Evolutionary conservation across 2,329 filamentous ascomycete species (phyloP).

Genomic region (Paracamarosporium sp.): DNA sequence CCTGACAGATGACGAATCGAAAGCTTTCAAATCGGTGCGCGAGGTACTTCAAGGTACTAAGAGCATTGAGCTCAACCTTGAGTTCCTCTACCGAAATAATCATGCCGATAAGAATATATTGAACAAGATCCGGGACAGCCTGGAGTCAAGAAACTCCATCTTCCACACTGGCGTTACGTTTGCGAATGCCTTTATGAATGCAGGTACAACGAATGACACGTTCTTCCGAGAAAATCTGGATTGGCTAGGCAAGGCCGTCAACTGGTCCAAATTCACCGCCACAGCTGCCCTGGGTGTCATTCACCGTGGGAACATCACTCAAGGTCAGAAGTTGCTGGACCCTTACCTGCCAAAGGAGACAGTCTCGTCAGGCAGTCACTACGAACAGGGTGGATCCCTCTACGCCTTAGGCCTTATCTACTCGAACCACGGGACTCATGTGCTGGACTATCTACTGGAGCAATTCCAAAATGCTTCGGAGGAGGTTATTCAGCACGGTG

Average conservation of each 20-base stretch:
- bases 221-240: conserved; percentile 98
- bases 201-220: conserved; percentile 95
- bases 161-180: conserved; percentile 98
- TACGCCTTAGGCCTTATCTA: conserved; percentile 97
- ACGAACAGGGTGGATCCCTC: conserved; percentile 93
- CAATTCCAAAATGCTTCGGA: conserved; percentile 80
- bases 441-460: conserved; percentile 77
- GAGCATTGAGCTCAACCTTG: conserved; percentile 91
- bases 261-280: conserved; percentile 99
- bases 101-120: conserved; percentile 89
- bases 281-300: conserved; percentile 96
- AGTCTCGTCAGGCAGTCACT: conserved; percentile 80
- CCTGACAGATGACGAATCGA: conserved; percentile 57
- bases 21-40: conserved; percentile 64
- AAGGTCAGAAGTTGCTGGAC: conserved; percentile 90
- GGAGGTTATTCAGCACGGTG: conserved; percentile 96
- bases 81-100: conserved; percentile 96
- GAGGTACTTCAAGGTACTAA: conserved; percentile 83
- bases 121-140: conserved; percentile 94
- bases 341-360: conserved; percentile 87
- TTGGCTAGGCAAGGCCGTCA: conserved; percentile 97
- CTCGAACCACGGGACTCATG: conserved; percentile 93
- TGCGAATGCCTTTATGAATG: conserved; percentile 99
- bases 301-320: conserved; percentile 91
- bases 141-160: conserved; percentile 96